Percentiles rank a stretch among this genome's conserved stretches.
Evolutionary conservation across 441 rosid genomes (phyloP).

Genomic region (Theobroma grandiflorum): DNA sequence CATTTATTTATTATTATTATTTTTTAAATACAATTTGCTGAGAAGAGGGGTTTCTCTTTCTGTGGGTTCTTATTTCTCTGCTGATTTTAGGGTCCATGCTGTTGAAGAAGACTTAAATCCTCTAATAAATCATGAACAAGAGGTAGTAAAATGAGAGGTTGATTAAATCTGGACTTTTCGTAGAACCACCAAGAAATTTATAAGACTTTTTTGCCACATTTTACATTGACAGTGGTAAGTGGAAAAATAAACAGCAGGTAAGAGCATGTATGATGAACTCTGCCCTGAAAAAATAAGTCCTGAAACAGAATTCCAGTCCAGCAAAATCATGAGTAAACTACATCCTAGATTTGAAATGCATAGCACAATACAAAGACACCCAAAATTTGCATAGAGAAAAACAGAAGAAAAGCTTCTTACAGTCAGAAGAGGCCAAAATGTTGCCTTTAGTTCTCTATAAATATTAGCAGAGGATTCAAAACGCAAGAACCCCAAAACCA

Average conservation of each 20-base stretch:
- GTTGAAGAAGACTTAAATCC: not conserved
- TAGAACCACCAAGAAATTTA: not conserved
- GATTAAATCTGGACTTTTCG: not conserved
- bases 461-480: slow-evolving; percentile 66
- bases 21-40: not conserved
- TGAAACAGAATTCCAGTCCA: not conserved
- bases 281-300: not conserved
- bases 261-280: not conserved
- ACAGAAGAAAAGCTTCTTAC: slow-evolving; percentile 51
- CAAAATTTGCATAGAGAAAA: slow-evolving; percentile 19
- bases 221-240: not conserved
- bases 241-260: not conserved
- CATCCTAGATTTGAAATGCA: slow-evolving; percentile 20
- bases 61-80: not conserved
- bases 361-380: not conserved
- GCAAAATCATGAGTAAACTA: not conserved
- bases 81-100: not conserved
- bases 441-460: slow-evolving; percentile 65
- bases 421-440: slow-evolving; percentile 92
- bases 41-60: slow-evolving; percentile 11
- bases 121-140: not conserved
- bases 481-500: slow-evolving; percentile 73
- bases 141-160: not conserved
- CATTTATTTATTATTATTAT: not conserved
- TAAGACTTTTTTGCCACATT: not conserved